Evolutionary conservation across 257 asterid genomes (phyloP), one percentile per base, ranked within the genome.

Genomic region (Plantago elongata): DNA sequence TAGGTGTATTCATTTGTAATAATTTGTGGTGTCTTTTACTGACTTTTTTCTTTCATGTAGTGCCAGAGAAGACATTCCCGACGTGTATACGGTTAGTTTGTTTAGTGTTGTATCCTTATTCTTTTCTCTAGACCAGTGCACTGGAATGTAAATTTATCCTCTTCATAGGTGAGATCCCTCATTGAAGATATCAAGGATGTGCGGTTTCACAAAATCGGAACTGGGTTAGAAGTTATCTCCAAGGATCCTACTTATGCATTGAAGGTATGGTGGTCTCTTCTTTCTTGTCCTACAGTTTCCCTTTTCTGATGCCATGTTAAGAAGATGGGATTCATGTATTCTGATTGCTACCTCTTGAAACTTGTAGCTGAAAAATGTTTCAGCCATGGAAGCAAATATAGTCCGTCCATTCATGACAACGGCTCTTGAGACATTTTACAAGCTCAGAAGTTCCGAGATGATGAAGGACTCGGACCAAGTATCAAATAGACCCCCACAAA

Each of bases 311-410:
- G 40, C 40, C 40, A 6, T 34, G 40, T 5, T 30, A 51, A 51
- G 57, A 51, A 16, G 1, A 7, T 51, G 30, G 13, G 13, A 51
- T 5, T 9, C 13, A 51, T 18, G 11, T 34, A 22, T 13, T 54
- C 56, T 67, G 52, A 70, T 34, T 56, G 47, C 60, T n/a, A 55
- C 45, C 51, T 59, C 48, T 69, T 54, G 52, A 61, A 38, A 54
- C 72, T 73, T 74, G 75, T 90, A 92, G 99, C 93, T 89, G n/a
- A 79, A 80, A 82, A 76, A 92, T 69, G 68, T 92, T 65, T 84
- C 99, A 49, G 97, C 96, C 17, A 92, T 92, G 99, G 99, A 92
- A 72, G 96, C 92, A 71, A 89, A 92, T 72, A 83, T 92, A 30
- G 89, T 92, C 62, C 90, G 97, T 34, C 96, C 97, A 47, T 89